These are phyloP conservation scores for Vanderwaltozyma yarrowii DNA, from an alignment of 805 yeast genomes.

Conservation along the genomic window DNA sequence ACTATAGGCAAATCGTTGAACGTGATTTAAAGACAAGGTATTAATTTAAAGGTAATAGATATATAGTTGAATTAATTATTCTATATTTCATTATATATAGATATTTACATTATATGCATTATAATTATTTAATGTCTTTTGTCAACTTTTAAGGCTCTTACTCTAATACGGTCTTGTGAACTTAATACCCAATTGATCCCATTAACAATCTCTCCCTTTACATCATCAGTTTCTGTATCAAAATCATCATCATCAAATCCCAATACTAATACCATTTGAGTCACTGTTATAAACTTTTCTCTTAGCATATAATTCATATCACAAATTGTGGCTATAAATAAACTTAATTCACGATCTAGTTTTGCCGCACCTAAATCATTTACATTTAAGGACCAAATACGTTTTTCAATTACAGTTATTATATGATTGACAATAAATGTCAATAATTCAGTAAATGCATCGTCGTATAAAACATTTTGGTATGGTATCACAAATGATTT, in stretches of 20 bases:
- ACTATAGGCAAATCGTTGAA: no score
- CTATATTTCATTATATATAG: no score
- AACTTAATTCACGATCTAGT: constrained; percentile 71
- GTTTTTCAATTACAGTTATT: constrained; percentile 51
- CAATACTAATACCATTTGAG: constrained; percentile 72
- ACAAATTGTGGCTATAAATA: constrained; percentile 64
- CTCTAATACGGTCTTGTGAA: constrained; percentile 59
- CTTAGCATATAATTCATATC: constrained; percentile 63
- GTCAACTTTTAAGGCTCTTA: constrained; percentile 45
- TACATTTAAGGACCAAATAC: constrained; percentile 56
- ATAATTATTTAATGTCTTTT: not conserved
- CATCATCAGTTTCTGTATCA: constrained; percentile 22
- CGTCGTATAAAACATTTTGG: constrained; percentile 43
- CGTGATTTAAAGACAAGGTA: no score
- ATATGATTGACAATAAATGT: constrained; percentile 42
- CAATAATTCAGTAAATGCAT: constrained; percentile 40
- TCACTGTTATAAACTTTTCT: constrained; percentile 67
- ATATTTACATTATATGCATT: no score
- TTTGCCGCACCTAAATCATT: constrained; percentile 78
- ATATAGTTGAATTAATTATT: no score
- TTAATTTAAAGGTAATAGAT: no score
- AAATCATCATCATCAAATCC: constrained; percentile 68
- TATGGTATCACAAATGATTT: constrained; percentile 54
- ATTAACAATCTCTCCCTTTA: constrained; percentile 33
- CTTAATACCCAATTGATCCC: constrained; percentile 62